phyloP scores from a whole-genome alignment of 2,329 filamentous ascomycete species.

The Alternaria triticina region DNA sequence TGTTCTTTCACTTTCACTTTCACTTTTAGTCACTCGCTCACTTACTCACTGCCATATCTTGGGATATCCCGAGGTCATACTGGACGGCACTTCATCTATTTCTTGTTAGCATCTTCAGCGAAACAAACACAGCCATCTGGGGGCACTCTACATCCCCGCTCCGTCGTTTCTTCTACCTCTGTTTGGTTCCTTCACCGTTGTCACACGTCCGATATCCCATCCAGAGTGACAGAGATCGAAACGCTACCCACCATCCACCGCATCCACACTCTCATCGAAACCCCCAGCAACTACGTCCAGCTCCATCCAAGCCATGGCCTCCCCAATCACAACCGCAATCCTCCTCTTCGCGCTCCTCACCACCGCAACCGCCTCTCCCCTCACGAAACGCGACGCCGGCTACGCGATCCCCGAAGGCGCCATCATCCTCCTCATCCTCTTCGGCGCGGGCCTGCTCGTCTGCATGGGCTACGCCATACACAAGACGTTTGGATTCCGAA shows the following conservation, averaged over 20 bases:
- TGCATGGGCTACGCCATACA: conserved; percentile 28
- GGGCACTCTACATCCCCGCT: background rate
- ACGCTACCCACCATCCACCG: no score
- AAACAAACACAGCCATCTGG: background rate
- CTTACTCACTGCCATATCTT: background rate
- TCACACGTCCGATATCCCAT: background rate
- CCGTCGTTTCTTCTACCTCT: background rate
- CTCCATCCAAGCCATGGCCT: background rate
- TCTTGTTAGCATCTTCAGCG: background rate
- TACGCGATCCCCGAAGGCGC: conserved; percentile 19
- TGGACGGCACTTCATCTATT: background rate
- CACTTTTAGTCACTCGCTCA: background rate
- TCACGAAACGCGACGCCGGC: conserved; percentile 21
- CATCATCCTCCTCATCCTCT: conserved; percentile 31
- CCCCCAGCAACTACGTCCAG: background rate
- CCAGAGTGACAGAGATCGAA: background rate
- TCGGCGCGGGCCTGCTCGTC: conserved; percentile 19
- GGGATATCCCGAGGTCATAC: background rate
- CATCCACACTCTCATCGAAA: background rate
- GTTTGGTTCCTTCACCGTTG: background rate
- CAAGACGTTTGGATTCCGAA: conserved; percentile 19
- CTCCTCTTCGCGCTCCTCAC: background rate
- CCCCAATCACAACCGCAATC: background rate
- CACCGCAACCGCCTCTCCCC: background rate
- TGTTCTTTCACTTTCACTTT: background rate